phyloP scores from a whole-genome alignment of 1,284 basidiomycete species.

The Fomitopsis betulina region DNA sequence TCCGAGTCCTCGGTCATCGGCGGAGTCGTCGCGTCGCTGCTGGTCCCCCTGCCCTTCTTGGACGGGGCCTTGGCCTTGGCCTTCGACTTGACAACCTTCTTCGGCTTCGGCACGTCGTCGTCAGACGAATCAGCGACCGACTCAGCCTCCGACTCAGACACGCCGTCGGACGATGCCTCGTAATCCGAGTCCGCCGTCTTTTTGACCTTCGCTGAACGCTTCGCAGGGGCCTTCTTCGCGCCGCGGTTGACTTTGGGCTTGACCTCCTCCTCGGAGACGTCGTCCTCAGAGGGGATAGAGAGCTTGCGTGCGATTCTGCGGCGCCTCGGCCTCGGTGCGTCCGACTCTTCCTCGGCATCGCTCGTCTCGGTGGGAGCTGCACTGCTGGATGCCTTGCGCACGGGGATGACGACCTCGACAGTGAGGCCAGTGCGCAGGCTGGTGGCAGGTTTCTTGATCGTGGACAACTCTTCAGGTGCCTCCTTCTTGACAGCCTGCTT shows the following conservation, averaged over 20 bases:
- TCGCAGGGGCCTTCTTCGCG: slow-evolving; percentile 19
- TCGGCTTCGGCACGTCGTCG: slow-evolving; percentile 29
- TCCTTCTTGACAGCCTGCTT: slow-evolving; percentile 21
- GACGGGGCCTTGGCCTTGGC: slow-evolving; percentile 23
- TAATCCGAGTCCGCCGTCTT: slow-evolving; percentile 38
- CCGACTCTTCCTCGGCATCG: slow-evolving; percentile 32
- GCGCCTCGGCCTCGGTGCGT: slow-evolving; percentile 24
- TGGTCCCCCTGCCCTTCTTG: slow-evolving; percentile 15
- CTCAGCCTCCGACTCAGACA: slow-evolving; percentile 23
- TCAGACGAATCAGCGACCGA: slow-evolving; percentile 26
- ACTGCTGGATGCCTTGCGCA: slow-evolving; percentile 11
- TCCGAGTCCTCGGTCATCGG: slow-evolving; percentile 26
- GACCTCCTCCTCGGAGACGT: slow-evolving; percentile 11
- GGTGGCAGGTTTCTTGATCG: neutral
- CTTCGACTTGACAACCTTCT: slow-evolving; percentile 27
- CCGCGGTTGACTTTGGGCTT: slow-evolving; percentile 11
- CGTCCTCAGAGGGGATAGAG: slow-evolving; percentile 37
- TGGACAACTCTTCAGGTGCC: slow-evolving; percentile 10
- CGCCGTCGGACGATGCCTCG: slow-evolving; percentile 27
- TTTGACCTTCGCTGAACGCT: slow-evolving; percentile 15
- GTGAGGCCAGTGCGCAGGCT: slow-evolving; percentile 34
- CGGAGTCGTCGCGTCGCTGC: slow-evolving; percentile 8
- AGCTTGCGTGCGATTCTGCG: slow-evolving; percentile 29
- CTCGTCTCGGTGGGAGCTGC: slow-evolving; percentile 15
- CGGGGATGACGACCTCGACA: slow-evolving; percentile 50